Base-by-base conservation (phyloP, 208 protist species). In the Trypanosoma rangeli region DNA sequence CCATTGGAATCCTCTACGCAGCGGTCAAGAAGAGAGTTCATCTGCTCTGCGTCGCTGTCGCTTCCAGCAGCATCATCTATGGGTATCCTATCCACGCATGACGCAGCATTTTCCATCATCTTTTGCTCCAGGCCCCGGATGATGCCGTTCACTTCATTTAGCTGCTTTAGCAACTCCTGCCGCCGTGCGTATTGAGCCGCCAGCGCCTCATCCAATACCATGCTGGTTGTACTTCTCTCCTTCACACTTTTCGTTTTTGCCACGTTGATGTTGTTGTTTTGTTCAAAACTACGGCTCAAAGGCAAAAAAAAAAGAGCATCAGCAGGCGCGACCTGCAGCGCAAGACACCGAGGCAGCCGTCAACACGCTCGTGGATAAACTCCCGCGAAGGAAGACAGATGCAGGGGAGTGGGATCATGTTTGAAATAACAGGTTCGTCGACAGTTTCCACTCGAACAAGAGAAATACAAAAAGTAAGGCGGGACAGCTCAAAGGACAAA, bases 81-180 rank as follows among this genome's bases (percentile, higher is more conserved):
- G 10, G 71, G 61, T 28, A 71, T 82, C 5, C 2, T 68, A 5
- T 8, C 29, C 15, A 53, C 64, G 22, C 73, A 67, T 50, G 74
- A 57, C 18, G 50, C 70, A 0, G 60, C 59, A 56, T 87, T 78
- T 7, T 79, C 76, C 13, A 84, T 78, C 5, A 94, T 82, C 39
- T 91, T 76, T 10, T 78, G 69, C 68, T 96, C 88, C 1, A 93
- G 39, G 39, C 53, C 42, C 57, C 84, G 82, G 48, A 94, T 94
- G 26, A 66, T 79, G 8, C 57, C 74, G 68, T 96, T 90, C 5
- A 96, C 80, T 49, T 96, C 91, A 15, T 77, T 68, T 0, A 96
- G 79, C 57, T 96, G 71, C 68, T 91, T 93, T 44, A 94, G 60
- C 15, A 96, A 70, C 56, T 90, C 79, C 61, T 93, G 83, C 9